phyloP scores from a whole-genome alignment of 148 eudicot genomes.

The Rhododendron vialii region DNA sequence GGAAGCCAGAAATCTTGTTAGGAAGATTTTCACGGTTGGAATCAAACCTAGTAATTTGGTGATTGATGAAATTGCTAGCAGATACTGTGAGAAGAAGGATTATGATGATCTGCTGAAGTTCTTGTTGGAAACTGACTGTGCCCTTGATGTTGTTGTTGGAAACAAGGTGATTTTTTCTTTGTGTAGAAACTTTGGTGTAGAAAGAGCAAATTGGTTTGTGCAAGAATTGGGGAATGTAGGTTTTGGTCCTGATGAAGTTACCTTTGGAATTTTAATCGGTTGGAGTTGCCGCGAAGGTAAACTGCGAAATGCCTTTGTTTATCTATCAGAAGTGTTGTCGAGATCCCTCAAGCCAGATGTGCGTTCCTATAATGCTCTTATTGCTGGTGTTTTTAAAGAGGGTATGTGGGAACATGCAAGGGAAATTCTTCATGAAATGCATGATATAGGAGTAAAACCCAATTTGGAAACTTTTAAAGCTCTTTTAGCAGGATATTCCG shows the following conservation, averaged over 20 bases:
- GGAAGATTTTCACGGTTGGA: slow-evolving; percentile 32
- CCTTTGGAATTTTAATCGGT: slow-evolving; percentile 64
- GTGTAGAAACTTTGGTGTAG: slow-evolving; percentile 44
- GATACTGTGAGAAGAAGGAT: slow-evolving; percentile 72
- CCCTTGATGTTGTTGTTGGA: slow-evolving; percentile 40
- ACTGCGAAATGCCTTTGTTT: slow-evolving; percentile 50
- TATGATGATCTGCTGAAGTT: slow-evolving; percentile 61
- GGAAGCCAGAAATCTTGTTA: slow-evolving; percentile 58
- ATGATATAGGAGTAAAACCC: slow-evolving; percentile 45
- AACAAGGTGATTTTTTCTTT: slow-evolving; percentile 51
- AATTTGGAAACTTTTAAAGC: slow-evolving; percentile 47
- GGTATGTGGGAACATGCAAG: slow-evolving; percentile 56
- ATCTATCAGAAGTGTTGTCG: slow-evolving; percentile 46
- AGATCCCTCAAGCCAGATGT: slow-evolving; percentile 52
- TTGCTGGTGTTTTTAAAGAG: slow-evolving; percentile 54
- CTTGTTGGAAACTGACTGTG: slow-evolving; percentile 37
- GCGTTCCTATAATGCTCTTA: slow-evolving; percentile 56
- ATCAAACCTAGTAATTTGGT: slow-evolving; percentile 42
- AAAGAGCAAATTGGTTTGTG: slow-evolving; percentile 42
- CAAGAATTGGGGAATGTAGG: slow-evolving; percentile 54
- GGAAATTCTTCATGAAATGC: slow-evolving; percentile 62
- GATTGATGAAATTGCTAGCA: slow-evolving; percentile 46
- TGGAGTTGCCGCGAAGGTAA: slow-evolving; percentile 55
- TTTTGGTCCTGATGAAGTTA: slow-evolving; percentile 53
- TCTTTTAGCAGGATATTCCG: slow-evolving; percentile 75